Evolutionary conservation across 768 basidiomycete species (phyloP), one percentile per base, ranked within the genome.

Genomic region (Lactarius tabidus): DNA sequence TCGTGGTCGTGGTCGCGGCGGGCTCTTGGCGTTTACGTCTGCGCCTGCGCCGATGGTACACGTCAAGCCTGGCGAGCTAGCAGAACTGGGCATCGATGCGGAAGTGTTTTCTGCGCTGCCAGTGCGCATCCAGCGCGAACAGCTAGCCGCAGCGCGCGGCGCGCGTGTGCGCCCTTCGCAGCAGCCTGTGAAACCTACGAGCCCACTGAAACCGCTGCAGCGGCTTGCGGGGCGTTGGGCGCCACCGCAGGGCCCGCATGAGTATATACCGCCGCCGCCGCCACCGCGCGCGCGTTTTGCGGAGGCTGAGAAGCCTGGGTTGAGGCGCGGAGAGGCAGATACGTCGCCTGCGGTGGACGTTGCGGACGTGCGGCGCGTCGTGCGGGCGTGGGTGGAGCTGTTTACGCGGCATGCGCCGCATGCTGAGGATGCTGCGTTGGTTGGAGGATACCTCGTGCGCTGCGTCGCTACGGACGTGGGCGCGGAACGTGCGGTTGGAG

Each of bases 311-410:
- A 84, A 83, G 64, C 83, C 84, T 35, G 28, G 9, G 81, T 82
- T 56, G 78, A 79, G 58, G 57, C 67, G 57, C 82, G 80, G 65
- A n/a, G 80, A 81, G 29, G 82, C 85, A 74, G 87, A 51, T 1
- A 18, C 85, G 71, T 65, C 85, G 43, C 75, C 78, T 55, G 86
- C 88, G 59, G 82, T 81, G 15, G 85, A 89, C 70, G 82, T 85
- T 26, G 82, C 82, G 29, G 92, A 94, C 66, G 82, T 98, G 17
- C 86, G 92, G 74, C 75, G 75, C 6, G 80, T 89, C 26, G 80
- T 98, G 45, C 86, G 87, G 68, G 73, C 79, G 39, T 98, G 95
- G 95, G 85, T 98, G 9, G 79, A 82, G 53, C 75, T 79, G 1
- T 88, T 90, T 65, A 75, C 75, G 57, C 79, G 82, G 53, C 79